These are phyloP conservation scores for Starmerella apis DNA, from an alignment of 805 yeast genomes.

Conservation along the genomic window DNA sequence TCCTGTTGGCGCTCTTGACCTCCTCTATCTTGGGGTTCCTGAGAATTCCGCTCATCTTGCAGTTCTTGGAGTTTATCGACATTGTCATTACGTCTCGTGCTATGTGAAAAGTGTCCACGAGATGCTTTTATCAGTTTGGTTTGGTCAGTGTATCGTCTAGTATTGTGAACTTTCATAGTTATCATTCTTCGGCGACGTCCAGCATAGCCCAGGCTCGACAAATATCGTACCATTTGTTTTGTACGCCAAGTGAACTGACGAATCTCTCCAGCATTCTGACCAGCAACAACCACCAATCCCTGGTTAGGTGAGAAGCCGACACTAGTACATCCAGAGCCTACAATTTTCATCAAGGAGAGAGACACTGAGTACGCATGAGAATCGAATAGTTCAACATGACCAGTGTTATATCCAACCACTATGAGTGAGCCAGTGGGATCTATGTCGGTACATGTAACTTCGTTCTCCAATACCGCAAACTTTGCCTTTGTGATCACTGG, in stretches of 20 bases:
- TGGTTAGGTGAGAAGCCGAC: background rate
- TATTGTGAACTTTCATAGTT: background rate
- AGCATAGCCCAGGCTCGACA: background rate
- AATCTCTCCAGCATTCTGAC: background rate
- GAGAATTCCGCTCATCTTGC: background rate
- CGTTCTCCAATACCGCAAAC: background rate
- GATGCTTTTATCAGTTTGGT: background rate
- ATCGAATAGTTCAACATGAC: background rate
- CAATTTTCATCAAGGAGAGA: background rate
- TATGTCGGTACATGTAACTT: background rate
- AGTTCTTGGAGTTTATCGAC: background rate
- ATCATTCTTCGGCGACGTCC: background rate
- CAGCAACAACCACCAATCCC: background rate
- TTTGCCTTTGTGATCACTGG: background rate
- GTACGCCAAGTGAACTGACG: background rate
- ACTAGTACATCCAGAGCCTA: background rate
- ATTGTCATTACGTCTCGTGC: background rate
- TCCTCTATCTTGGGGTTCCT: too few species aligned
- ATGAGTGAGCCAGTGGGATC: background rate
- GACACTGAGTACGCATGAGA: background rate
- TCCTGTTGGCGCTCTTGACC: too few species aligned
- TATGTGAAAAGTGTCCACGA: too few species aligned
- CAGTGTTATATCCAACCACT: background rate
- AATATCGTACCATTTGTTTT: background rate
- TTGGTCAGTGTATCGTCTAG: background rate